Base-by-base conservation (phyloP, 495 filamentous ascomycete species). In the Massariosphaeria phaeospora region DNA sequence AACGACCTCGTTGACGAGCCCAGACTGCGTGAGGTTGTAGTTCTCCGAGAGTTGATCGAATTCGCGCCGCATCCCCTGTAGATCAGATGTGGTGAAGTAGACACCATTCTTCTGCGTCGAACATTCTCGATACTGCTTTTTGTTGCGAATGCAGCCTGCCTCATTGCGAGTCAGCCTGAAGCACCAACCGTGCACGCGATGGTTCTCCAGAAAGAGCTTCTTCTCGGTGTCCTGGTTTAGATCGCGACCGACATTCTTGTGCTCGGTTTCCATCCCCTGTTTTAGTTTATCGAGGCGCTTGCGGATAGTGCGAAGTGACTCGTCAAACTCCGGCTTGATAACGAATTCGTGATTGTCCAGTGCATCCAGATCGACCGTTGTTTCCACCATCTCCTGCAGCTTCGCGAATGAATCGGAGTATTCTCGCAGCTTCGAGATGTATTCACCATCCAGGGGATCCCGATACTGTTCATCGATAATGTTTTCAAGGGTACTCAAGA, bases 101-200 rank as follows among this genome's bases (percentile, higher is more conserved):
- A 97, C 94, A 30, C 93, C 93, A 69, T 95, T 97, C 76, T 97
- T 99, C 75, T 97, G 94, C 6, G 93, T 99, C 13, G 90, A 95
- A 69, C 89, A 94, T 73, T 99, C 93, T 65, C 89, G 85, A 65
- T 96, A 99, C 36, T 83, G 77, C 55, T 78, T 80, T 63, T 94
- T 93, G 69, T 91, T 91, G 43, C 93, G 85, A 61, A 99, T 99
- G 64, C 88, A 93, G 24, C 85, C 82, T 2, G 93, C 88, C 71
- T 99, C 93, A 11, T 82, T 91, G 49, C 93, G 77, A 12, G 93
- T 97, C 17, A 99, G 74, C 35, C 93, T 82, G 75, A 99, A 93
- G 72, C 91, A 96, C 89, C 89, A 96, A 20, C 94, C 94, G 62
- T 99, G 89, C 1, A 89, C 84, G 60, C 83, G 85, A 73, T 96